Evolutionary conservation across 2,329 filamentous ascomycete genomes (phyloP).

Genomic region (Botryotinia calthae): DNA sequence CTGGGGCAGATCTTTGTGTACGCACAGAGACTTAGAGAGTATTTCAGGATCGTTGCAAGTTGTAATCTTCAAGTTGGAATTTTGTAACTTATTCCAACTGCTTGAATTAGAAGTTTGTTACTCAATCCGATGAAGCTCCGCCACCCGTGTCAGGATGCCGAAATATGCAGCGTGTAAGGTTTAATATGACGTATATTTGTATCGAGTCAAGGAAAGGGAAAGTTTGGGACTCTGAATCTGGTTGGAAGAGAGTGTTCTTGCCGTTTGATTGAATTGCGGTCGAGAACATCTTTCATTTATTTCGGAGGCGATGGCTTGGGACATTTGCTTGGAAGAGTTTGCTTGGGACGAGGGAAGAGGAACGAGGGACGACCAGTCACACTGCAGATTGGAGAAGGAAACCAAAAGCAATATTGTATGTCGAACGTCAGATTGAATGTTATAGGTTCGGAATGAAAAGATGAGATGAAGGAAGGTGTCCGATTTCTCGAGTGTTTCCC

Average conservation of each 20-base stretch:
- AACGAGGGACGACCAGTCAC: not conserved
- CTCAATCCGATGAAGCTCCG: not conserved
- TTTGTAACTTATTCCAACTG: not conserved
- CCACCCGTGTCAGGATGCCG: not conserved
- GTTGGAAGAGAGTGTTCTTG: not conserved
- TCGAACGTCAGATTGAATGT: not conserved
- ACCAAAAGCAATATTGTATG: not conserved
- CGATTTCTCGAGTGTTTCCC: not conserved
- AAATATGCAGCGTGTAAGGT: not conserved
- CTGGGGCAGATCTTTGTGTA: constrained; percentile 11
- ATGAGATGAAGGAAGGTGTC: not conserved
- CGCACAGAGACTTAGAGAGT: not conserved
- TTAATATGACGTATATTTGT: constrained; percentile 9
- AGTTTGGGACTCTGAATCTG: not conserved
- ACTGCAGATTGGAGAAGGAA: not conserved
- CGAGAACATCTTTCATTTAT: not conserved
- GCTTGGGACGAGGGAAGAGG: not conserved
- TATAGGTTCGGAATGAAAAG: constrained; percentile 7
- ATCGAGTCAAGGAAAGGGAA: not conserved
- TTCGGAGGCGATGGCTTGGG: not conserved
- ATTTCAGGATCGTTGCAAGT: not conserved
- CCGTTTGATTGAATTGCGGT: constrained; percentile 4
- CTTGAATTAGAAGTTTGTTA: not conserved
- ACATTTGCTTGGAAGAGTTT: not conserved
- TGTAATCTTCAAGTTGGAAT: not conserved